Conservation (phyloP, 2,329 filamentous ascomycete genomes). For the Ceratocystiopsis sp. region DNA sequence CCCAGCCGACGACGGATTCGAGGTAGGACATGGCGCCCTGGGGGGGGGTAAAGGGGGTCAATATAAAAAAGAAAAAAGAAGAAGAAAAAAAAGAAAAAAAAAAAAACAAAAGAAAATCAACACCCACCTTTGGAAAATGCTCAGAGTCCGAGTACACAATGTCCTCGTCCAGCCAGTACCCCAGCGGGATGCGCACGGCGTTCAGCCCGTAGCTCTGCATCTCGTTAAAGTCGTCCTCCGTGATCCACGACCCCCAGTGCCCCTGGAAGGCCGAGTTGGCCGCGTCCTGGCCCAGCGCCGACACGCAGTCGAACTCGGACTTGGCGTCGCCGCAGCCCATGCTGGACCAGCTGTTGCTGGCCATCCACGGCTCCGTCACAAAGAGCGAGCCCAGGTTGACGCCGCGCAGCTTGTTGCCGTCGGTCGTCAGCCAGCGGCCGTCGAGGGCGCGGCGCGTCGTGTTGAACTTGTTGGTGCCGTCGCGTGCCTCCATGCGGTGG, state of each 20-base stretch:
- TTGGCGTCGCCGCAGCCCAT: conserved; percentile 29
- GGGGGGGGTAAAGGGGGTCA: too few species aligned
- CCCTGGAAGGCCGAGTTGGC: conserved; percentile 28
- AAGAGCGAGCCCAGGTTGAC: conserved; percentile 21
- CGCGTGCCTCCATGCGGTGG: conserved; percentile 6
- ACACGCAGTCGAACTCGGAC: conserved; percentile 38
- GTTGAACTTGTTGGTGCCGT: conserved; percentile 8
- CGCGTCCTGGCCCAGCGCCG: conserved; percentile 25
- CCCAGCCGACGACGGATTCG: conserved; percentile 28
- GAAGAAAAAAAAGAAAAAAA: too few species aligned
- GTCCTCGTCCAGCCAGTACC: conserved; percentile 36
- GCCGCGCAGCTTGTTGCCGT: conserved; percentile 22
- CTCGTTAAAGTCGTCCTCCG: conserved; percentile 27
- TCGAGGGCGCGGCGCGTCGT: neutral
- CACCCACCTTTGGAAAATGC: conserved; percentile 35
- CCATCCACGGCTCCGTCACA: conserved; percentile 37
- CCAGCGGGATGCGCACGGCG: conserved; percentile 35
- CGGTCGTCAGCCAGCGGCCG: conserved; percentile 4
- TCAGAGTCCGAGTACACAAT: conserved; percentile 29
- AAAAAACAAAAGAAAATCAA: too few species aligned
- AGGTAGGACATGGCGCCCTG: conserved; percentile 28
- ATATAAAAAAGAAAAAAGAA: too few species aligned
- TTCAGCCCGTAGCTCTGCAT: conserved; percentile 34
- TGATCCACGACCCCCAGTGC: conserved; percentile 35
- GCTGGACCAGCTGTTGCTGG: conserved; percentile 23